Percentiles rank a stretch among this genome's conserved stretches.
phyloP scores from a whole-genome alignment of 257 asterid genomes.

The Voacanga thouarsii region DNA sequence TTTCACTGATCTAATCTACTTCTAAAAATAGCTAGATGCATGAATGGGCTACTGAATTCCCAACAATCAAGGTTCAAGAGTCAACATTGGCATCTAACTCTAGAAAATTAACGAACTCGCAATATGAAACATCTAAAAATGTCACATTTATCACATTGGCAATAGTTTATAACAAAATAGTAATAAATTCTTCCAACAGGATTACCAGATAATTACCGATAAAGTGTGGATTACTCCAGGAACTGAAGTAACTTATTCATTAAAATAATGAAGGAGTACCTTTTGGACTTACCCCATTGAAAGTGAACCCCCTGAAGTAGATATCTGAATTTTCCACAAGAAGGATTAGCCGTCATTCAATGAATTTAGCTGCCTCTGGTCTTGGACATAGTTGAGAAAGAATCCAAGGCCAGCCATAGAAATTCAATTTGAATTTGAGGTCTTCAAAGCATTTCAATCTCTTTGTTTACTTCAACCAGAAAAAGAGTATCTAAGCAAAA shows the following conservation, averaged over 20 bases:
- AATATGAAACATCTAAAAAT: conserved; percentile 3
- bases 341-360: conserved; percentile 31
- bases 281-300: background rate
- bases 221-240: background rate
- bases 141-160: background rate
- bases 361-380: conserved; percentile 21
- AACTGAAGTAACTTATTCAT: background rate
- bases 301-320: background rate
- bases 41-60: background rate
- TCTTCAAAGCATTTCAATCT: conserved; percentile 15
- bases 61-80: background rate
- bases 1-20: background rate
- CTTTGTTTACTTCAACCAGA: conserved; percentile 13
- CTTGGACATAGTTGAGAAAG: conserved; percentile 2
- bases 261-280: background rate
- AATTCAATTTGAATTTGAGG: background rate
- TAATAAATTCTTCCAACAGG: background rate
- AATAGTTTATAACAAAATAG: background rate
- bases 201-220: background rate
- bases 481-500: conserved; percentile 12
- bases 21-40: background rate
- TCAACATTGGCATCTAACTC: conserved; percentile 16
- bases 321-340: conserved; percentile 5
- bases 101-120: background rate
- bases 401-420: background rate